Evolutionary conservation across 371 early-diverging fungal species (phyloP).

Genomic region (Mucor circinelloides): DNA sequence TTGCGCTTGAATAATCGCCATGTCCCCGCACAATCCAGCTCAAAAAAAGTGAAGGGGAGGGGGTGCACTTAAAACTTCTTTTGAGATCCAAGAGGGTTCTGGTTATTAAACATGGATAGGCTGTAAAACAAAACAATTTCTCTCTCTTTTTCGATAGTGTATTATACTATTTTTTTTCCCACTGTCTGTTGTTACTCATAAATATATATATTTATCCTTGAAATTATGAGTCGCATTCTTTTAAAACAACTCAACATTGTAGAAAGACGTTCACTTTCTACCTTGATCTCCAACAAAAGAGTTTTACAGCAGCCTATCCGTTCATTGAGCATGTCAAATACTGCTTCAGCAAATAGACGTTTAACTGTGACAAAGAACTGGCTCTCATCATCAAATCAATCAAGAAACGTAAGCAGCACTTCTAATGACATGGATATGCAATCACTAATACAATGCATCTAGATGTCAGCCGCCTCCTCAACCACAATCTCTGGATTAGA

Average conservation of each 20-base stretch:
- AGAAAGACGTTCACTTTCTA: conserved; percentile 18
- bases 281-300: conserved; percentile 6
- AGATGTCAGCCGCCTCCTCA: conserved; percentile 18
- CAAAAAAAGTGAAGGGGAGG: not conserved
- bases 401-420: not conserved
- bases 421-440: not conserved
- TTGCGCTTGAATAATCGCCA: no score
- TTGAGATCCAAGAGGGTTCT: not conserved
- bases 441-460: not conserved
- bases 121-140: conserved; percentile 1
- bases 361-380: conserved; percentile 26
- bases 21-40: no score
- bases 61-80: not conserved
- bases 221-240: conserved; percentile 31
- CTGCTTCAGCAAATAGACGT: conserved; percentile 27
- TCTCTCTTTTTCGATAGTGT: not conserved
- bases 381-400: conserved; percentile 10
- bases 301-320: conserved; percentile 3
- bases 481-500: conserved; percentile 15
- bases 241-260: conserved; percentile 28
- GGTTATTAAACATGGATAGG: not conserved
- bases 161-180: conserved; percentile 20
- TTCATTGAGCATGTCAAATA: conserved; percentile 9
- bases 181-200: not conserved
- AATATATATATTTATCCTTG: not conserved